A percentile compares a stretch with the other conserved stretches of the same genome.
Evolutionary conservation across 371 early-diverging fungal genomes (phyloP).

Genomic region (Mortierella sp.): DNA sequence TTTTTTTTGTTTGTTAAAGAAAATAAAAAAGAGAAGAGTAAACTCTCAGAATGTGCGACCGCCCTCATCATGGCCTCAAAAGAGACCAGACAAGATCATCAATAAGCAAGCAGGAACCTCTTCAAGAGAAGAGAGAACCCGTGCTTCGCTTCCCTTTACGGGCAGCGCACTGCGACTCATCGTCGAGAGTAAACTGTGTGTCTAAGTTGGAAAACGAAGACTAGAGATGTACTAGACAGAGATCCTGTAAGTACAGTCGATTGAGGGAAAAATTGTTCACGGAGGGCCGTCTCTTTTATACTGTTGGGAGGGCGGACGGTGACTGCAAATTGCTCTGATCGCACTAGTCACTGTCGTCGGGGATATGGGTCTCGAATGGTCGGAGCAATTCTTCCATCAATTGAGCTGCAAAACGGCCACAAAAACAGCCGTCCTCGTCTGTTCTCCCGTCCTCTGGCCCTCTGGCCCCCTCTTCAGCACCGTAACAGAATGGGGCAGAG

Average conservation of each 20-base stretch:
- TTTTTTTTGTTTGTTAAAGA: background rate
- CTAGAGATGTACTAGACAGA: constrained; percentile 57
- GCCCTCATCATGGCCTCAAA: constrained; percentile 49
- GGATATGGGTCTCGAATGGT: no score
- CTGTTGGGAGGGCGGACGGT: background rate
- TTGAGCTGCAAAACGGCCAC: no score
- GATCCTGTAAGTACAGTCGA: constrained; percentile 57
- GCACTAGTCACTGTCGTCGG: no score
- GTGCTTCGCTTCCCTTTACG: constrained; percentile 57
- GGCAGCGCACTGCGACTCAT: constrained; percentile 57
- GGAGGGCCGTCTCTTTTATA: constrained; percentile 16
- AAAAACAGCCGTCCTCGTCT: no score
- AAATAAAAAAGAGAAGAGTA: constrained; percentile 15
- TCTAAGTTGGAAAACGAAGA: constrained; percentile 57
- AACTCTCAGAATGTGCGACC: constrained; percentile 58
- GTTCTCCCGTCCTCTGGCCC: no score
- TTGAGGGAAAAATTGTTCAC: constrained; percentile 29
- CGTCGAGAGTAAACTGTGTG: constrained; percentile 57
- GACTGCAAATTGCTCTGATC: no score
- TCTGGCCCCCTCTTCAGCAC: no score
- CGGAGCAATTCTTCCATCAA: no score
- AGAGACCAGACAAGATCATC: constrained; percentile 55
- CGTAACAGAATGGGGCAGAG: no score
- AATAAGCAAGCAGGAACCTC: constrained; percentile 39
- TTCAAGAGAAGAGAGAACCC: constrained; percentile 7